These are phyloP conservation scores for Cenchrus purpureus DNA, from an alignment of 176 grass and related monocot species.

Conservation along the genomic window DNA sequence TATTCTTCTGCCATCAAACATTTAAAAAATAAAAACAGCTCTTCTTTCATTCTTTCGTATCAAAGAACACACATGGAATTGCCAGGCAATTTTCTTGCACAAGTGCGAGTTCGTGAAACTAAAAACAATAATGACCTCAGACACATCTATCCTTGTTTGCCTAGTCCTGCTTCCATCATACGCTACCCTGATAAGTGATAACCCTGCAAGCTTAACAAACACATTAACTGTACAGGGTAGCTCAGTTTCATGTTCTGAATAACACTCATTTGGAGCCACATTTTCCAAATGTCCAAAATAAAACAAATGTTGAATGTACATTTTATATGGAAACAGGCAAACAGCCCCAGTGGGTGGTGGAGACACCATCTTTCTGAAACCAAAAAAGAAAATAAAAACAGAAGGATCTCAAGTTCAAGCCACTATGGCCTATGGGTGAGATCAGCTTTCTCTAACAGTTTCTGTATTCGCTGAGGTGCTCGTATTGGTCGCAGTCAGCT, in stretches of 20 bases:
- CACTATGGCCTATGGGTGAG: background rate
- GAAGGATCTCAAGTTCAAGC: slow-evolving; percentile 19
- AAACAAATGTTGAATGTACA: slow-evolving; percentile 58
- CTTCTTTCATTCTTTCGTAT: no score
- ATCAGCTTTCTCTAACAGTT: slow-evolving; percentile 54
- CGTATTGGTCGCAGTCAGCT: slow-evolving; percentile 69
- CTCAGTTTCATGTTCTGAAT: slow-evolving; percentile 35
- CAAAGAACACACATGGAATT: background rate
- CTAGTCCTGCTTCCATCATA: slow-evolving; percentile 3
- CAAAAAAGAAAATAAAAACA: background rate
- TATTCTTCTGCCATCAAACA: no score
- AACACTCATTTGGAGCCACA: slow-evolving; percentile 49
- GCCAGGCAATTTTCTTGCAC: background rate
- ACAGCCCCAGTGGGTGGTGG: background rate
- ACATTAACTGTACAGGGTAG: slow-evolving; percentile 44
- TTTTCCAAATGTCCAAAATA: slow-evolving; percentile 60
- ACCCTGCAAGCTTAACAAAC: slow-evolving; percentile 57
- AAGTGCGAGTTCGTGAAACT: background rate
- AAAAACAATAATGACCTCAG: background rate
- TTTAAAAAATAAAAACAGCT: no score
- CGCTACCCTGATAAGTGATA: background rate
- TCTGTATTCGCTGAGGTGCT: slow-evolving; percentile 67
- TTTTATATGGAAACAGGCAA: slow-evolving; percentile 35
- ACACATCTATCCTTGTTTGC: background rate
- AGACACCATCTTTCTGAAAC: slow-evolving; percentile 46